Evolutionary conservation across 768 basidiomycete species (phyloP).

Genomic region (Inosperma sp.): DNA sequence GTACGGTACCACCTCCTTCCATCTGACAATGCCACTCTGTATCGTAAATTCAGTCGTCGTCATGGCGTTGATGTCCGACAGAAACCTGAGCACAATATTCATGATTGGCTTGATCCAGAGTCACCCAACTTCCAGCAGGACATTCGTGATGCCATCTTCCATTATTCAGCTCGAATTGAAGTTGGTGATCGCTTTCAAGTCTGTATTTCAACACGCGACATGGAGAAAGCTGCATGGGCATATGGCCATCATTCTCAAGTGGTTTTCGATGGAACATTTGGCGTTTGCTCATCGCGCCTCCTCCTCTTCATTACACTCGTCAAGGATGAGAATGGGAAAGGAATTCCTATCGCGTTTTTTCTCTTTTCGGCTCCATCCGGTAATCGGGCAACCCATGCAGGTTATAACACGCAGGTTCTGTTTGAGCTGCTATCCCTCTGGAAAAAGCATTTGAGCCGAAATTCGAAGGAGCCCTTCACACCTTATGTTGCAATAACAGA

Average conservation of each 20-base stretch:
- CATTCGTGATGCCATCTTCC: background rate
- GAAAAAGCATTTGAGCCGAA: constrained; percentile 4
- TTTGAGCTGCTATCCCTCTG: constrained; percentile 5
- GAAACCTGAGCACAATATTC: background rate
- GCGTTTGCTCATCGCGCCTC: constrained; percentile 17
- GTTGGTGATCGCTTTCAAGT: constrained; percentile 30
- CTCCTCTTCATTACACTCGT: constrained; percentile 33
- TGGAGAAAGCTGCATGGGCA: constrained; percentile 20
- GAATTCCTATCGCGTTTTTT: constrained; percentile 31
- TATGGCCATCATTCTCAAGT: constrained; percentile 20
- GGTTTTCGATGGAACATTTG: constrained; percentile 23
- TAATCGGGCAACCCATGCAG: constrained; percentile 14
- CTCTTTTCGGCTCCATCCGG: constrained; percentile 19
- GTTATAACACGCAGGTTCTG: constrained; percentile 16
- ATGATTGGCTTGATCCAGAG: background rate
- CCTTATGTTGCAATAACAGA: constrained; percentile 29
- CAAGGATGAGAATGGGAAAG: constrained; percentile 23
- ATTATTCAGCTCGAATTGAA: background rate
- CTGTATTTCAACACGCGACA: constrained; percentile 29
- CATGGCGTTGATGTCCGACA: background rate
- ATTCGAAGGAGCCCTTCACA: too few species aligned
- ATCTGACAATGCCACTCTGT: background rate
- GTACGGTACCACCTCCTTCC: background rate
- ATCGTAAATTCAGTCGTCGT: background rate
- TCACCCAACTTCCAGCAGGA: background rate